These are phyloP conservation scores for Nicotiana tabacum DNA, from an alignment of 257 asterid species.

Conservation along the genomic window DNA sequence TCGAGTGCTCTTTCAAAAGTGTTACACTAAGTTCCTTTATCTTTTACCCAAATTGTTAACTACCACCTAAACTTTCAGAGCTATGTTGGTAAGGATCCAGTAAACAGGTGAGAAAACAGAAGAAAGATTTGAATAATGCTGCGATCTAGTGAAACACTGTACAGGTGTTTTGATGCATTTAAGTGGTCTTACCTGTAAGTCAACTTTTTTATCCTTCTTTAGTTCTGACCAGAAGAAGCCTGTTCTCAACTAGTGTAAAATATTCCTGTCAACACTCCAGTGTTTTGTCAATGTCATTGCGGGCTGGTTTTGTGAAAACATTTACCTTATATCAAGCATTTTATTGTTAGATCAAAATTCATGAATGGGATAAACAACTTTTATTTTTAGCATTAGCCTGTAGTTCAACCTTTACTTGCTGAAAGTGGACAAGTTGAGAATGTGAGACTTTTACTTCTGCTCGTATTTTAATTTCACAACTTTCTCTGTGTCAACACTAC, in stretches of 20 bases:
- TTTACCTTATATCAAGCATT: background rate
- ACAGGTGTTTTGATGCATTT: background rate
- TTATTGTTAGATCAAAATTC: background rate
- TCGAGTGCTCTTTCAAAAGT: background rate
- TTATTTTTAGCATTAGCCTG: background rate
- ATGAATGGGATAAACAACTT: background rate
- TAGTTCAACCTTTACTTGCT: slow-evolving; percentile 5
- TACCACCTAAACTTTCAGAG: background rate
- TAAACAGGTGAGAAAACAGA: background rate
- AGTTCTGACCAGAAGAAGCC: background rate
- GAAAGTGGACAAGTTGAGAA: background rate
- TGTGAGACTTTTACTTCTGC: background rate
- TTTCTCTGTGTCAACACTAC: background rate
- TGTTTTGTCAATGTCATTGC: background rate
- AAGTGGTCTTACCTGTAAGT: background rate
- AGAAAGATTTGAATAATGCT: background rate
- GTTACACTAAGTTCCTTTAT: background rate
- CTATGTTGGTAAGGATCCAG: background rate
- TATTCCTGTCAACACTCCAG: background rate
- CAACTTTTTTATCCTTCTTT: background rate
- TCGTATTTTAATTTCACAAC: background rate
- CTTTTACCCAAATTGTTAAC: background rate
- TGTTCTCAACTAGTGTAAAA: background rate
- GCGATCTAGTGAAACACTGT: background rate
- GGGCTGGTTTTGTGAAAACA: background rate